Base-by-base conservation (phyloP, 1,284 basidiomycete genomes). In the Sporisorium graminicola region DNA sequence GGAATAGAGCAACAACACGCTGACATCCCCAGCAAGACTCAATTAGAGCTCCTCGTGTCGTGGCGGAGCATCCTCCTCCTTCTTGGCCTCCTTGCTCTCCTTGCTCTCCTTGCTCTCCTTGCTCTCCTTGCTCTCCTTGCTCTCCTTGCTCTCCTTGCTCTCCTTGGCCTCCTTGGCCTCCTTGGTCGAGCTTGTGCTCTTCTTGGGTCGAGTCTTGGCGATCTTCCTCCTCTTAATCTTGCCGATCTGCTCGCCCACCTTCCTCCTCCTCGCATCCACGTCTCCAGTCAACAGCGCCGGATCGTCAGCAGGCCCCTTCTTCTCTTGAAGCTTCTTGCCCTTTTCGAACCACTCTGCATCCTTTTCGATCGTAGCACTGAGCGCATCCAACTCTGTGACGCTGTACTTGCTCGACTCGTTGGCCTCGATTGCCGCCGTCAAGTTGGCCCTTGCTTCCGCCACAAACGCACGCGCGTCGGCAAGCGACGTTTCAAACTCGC, bases 401-500 rank as follows among this genome's bases (percentile, higher is more conserved):
- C 80, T 78, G 65, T 85, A 86, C 71, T 85, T 86, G 68, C 74
- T 78, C 31, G 63, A 65, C 31, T 65, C 53, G 33, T 74, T 75
- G n/a, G 60, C 55, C 46, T 67, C 91, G 70, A 93, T 86, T 85
- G 93, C 86, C n/a, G 79, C 65, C 2, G 88, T 88, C 69, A 86
- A 77, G 77, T 89, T 95, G 70, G 89, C 84, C 8, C 88, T 88
- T 16, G 95, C 95, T 66, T 94, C 92, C 0, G 88, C 87, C 42
- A 97, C 88, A 90, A 98, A 98, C 22, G 91, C 85, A 14, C 91
- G 90, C 4, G 92, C 87, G 8, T 87, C 85, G 29, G 84, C 81
- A 78, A 90, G 87, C 9, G 88, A 88, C 89, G 92, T 87, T 90
- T 93, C 84, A 91, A 91, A 78, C 88, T 91, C 84, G 87, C 89